Evolutionary conservation across 2,329 filamentous ascomycete genomes (phyloP), one percentile per base, ranked within the genome.

Genomic region (Aspergillus cejpii): DNA sequence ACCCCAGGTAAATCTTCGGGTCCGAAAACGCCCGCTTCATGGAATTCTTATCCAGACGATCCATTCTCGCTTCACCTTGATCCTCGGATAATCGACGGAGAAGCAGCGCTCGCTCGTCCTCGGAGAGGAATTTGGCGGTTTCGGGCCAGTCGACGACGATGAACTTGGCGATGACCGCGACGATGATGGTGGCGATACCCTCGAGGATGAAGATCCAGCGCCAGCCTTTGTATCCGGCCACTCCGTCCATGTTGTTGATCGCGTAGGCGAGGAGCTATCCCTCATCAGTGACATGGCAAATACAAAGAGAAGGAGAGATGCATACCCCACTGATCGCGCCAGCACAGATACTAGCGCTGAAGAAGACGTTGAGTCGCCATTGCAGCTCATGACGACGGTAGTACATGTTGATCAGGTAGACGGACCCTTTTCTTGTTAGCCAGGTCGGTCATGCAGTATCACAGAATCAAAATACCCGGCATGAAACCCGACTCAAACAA

Each of bases 141-240:
- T 70, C 66, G 0, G 72, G 72, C 64, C 69, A 72, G 45, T 72
- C 67, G 24, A 63, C 62, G 33, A 74, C 62, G 48, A 70, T 50
- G 36, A 80, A 77, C 61, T 73, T 78, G 10, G 78, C 69, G 4
- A 67, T 54, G 3, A 74, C 54, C 6, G 75, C 73, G 0, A 74
- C 37, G 1, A 73, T 39, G 6, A 78, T 61, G 0, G 75, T 78
- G 10, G 66, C 56, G 20, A 74, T 59, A 3, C 74, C 74, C 55
- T 78, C 74, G 4, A 70, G 57, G 34, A 75, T 71, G 54, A 75
- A 75, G 27, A 75, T 70, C 72, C 71, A 74, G 15, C 68, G 62
- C 70, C 70, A 72, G 12, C 65, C 58, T 33, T 48, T 53, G 41
- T 68, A 68, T 6, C 69, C 69, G 8, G 57, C 61, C 12, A 61